Percentiles rank a stretch among this genome's conserved stretches.
phyloP scores from a whole-genome alignment of 176 grass and related monocot genomes.

The Aegilops speltoides region DNA sequence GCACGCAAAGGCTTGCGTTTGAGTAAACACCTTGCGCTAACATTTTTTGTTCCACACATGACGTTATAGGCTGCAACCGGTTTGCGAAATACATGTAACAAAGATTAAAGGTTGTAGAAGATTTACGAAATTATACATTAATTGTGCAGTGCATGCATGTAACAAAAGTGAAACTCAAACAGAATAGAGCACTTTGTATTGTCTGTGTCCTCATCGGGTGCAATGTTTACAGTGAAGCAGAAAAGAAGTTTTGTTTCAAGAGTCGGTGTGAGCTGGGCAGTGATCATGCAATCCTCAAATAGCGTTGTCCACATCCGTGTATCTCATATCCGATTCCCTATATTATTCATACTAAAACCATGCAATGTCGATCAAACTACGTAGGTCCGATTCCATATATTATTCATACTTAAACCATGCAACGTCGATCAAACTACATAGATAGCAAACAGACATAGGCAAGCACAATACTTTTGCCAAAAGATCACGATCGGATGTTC shows the following conservation, averaged over 20 bases:
- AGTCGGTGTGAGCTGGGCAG: background rate
- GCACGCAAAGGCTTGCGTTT: constrained; percentile 80
- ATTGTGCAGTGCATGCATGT: background rate
- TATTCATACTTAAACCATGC: no score
- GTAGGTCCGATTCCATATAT: no score
- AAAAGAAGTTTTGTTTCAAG: background rate
- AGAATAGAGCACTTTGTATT: background rate
- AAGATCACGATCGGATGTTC: no score
- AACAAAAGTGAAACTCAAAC: background rate
- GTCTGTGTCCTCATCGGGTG: background rate
- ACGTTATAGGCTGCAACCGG: background rate
- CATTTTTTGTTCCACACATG: background rate
- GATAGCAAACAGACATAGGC: no score
- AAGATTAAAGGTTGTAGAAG: background rate
- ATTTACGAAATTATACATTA: background rate
- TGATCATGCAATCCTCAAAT: no score
- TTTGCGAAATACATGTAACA: background rate
- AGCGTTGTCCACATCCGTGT: no score
- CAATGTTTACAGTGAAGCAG: background rate
- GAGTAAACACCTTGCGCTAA: constrained; percentile 39
- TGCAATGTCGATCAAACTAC: no score
- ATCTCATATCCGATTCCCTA: no score
- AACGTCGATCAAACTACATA: no score
- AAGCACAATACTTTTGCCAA: no score
- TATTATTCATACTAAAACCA: no score